Evolutionary conservation across 352 stramenopile species (phyloP).

Genomic region (Globisporangium lucens): DNA sequence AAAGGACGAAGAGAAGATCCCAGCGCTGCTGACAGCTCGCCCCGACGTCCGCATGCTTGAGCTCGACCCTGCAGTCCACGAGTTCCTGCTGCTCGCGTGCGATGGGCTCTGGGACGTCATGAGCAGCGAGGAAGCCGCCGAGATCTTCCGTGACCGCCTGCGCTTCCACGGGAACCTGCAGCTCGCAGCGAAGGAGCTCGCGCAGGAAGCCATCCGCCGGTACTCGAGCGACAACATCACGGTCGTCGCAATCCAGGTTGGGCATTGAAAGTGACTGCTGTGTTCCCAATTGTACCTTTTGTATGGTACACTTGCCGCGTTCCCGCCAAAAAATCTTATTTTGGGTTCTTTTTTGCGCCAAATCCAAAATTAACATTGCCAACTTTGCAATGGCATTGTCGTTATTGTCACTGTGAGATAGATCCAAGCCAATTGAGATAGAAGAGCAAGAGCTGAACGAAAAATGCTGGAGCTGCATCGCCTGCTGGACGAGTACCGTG

Average conservation of each 20-base stretch:
- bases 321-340: neutral
- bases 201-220: slow-evolving; percentile 63
- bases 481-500: slow-evolving; percentile 11
- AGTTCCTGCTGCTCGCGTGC: slow-evolving; percentile 75
- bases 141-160: slow-evolving; percentile 52
- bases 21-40: slow-evolving; percentile 44
- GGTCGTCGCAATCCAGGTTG: slow-evolving; percentile 36
- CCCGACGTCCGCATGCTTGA: slow-evolving; percentile 48
- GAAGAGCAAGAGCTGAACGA: slow-evolving; percentile 3
- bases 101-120: slow-evolving; percentile 86
- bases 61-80: slow-evolving; percentile 35
- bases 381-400: neutral
- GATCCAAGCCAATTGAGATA: neutral
- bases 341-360: neutral
- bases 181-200: slow-evolving; percentile 64
- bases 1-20: slow-evolving; percentile 49
- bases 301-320: neutral
- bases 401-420: neutral
- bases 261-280: neutral
- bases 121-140: slow-evolving; percentile 54
- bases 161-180: slow-evolving; percentile 49
- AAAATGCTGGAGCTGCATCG: slow-evolving; percentile 18
- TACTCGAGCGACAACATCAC: slow-evolving; percentile 85
- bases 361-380: slow-evolving; percentile 4
- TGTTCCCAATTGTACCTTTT: neutral